A percentile compares a stretch with the other conserved stretches of the same genome.
Evolutionary conservation across 345 rosid genomes (phyloP).

Genomic region (Eucalyptus erythrocorys): DNA sequence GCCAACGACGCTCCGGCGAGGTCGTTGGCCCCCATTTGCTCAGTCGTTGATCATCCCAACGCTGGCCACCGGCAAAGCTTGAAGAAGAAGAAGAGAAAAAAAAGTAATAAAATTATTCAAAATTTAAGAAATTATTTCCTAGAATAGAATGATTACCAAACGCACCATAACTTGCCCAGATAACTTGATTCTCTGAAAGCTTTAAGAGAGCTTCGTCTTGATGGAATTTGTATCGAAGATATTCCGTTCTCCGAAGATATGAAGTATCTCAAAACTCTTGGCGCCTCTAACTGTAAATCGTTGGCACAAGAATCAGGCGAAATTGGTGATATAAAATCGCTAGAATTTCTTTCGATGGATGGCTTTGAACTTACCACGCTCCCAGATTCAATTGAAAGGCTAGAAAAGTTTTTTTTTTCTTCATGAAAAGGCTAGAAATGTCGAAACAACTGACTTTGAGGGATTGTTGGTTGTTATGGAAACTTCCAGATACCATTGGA

Average conservation of each 20-base stretch:
- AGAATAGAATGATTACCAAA: too few relatives aligned
- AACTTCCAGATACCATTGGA: neutral
- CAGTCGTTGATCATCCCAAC: too few relatives aligned
- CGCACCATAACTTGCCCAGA: neutral
- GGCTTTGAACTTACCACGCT: neutral
- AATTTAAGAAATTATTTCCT: too few relatives aligned
- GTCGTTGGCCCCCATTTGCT: too few relatives aligned
- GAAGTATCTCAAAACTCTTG: neutral
- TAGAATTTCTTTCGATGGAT: neutral
- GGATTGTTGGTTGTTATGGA: neutral
- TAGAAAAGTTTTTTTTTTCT: neutral
- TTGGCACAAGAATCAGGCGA: neutral
- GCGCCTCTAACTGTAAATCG: neutral
- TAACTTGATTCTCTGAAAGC: neutral
- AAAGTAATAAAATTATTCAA: too few relatives aligned
- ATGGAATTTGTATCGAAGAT: neutral
- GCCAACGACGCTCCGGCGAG: too few relatives aligned
- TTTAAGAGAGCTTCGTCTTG: neutral
- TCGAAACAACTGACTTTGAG: neutral
- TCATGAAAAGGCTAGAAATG: too few relatives aligned
- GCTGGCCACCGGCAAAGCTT: too few relatives aligned
- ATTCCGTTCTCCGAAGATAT: neutral
- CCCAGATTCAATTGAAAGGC: neutral
- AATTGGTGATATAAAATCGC: neutral
- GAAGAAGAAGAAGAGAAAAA: too few relatives aligned